Conservation (phyloP, 352 stramenopile species). For the Phytophthora capsici region DNA sequence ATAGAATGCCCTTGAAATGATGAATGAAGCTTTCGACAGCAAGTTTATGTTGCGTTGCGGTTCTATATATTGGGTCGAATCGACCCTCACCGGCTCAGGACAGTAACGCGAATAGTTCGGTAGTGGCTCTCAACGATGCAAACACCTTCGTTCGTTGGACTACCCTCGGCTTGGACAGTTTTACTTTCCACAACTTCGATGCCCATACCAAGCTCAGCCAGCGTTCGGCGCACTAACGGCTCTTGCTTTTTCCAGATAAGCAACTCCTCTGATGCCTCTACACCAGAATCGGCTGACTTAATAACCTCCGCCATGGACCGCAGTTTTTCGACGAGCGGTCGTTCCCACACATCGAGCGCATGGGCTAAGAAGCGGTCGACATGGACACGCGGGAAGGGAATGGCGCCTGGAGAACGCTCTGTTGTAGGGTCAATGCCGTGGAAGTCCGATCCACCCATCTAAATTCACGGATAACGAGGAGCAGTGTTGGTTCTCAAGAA, state of each 20-base stretch:
- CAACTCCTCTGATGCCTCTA: constrained; percentile 34
- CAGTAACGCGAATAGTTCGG: constrained; percentile 37
- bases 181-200: constrained; percentile 30
- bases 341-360: constrained; percentile 71
- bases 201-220: constrained; percentile 39
- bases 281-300: constrained; percentile 15
- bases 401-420: constrained; percentile 75
- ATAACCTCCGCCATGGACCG: constrained; percentile 37
- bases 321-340: constrained; percentile 57
- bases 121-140: constrained; percentile 32
- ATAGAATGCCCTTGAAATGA: constrained; percentile 18
- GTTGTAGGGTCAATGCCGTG: constrained; percentile 79
- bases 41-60: constrained; percentile 12
- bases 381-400: constrained; percentile 75
- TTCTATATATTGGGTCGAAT: constrained; percentile 2
- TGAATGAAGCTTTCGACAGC: neutral
- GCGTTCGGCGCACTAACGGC: constrained; percentile 34
- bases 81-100: constrained; percentile 10
- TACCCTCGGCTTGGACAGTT: constrained; percentile 1
- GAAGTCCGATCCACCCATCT: constrained; percentile 87
- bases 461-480: constrained; percentile 3
- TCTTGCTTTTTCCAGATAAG: constrained; percentile 68
- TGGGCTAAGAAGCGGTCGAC: constrained; percentile 76
- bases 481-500: neutral
- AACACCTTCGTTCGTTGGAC: neutral